Evolutionary conservation across 768 basidiomycete genomes (phyloP).

Genomic region (Termitomyces sp.): DNA sequence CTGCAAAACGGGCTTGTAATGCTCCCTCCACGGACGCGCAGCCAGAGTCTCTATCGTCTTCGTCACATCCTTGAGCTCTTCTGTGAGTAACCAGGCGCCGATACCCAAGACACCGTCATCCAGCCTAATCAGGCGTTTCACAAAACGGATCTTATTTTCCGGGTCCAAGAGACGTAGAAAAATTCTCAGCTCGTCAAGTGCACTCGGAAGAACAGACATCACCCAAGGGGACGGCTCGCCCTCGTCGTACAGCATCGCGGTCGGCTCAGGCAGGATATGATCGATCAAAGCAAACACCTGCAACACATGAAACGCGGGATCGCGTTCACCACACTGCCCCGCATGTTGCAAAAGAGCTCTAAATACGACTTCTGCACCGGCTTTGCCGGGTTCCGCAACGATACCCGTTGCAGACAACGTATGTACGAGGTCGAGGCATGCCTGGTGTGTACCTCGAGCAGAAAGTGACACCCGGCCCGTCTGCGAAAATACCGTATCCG

Average conservation of each 20-base stretch:
- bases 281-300: slow-evolving; percentile 59
- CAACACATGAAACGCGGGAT: slow-evolving; percentile 54
- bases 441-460: slow-evolving; percentile 41
- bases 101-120: slow-evolving; percentile 56
- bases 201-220: slow-evolving; percentile 49
- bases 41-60: slow-evolving; percentile 33
- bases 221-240: slow-evolving; percentile 45
- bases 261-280: slow-evolving; percentile 44
- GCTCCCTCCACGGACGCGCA: slow-evolving; percentile 22
- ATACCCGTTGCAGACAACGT: slow-evolving; percentile 33
- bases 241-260: slow-evolving; percentile 18
- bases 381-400: slow-evolving; percentile 30
- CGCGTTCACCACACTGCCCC: slow-evolving; percentile 32
- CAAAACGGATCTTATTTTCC: slow-evolving; percentile 48
- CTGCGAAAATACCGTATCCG: slow-evolving; percentile 37
- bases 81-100: slow-evolving; percentile 67
- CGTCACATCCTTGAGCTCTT: slow-evolving; percentile 55
- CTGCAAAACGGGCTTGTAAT: slow-evolving; percentile 36
- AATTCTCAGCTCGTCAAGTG: slow-evolving; percentile 47
- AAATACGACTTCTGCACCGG: slow-evolving; percentile 50
- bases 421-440: slow-evolving; percentile 49
- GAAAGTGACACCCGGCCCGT: slow-evolving; percentile 35
- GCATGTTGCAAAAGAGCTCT: slow-evolving; percentile 53
- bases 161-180: slow-evolving; percentile 60
- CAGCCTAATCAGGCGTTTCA: slow-evolving; percentile 51